Evolutionary conservation across 1,284 basidiomycete species (phyloP).

Genomic region (Ganoderma leucocontextum): DNA sequence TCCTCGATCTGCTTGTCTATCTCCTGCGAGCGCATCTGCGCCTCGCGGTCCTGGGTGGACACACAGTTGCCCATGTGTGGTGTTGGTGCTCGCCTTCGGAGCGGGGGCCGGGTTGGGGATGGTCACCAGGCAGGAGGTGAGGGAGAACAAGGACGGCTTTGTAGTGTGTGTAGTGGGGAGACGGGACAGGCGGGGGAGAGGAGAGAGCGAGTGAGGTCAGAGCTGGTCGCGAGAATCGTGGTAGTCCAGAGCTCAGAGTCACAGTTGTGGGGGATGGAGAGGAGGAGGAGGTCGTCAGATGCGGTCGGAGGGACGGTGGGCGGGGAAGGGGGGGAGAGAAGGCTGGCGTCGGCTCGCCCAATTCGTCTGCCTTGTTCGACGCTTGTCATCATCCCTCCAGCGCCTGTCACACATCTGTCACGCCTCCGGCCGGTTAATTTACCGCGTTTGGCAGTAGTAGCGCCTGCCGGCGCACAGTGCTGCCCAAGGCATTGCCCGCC

Average conservation of each 20-base stretch:
- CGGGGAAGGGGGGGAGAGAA: conserved; percentile 20
- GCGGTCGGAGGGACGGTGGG: conserved; percentile 24
- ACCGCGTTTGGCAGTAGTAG: conserved; percentile 6
- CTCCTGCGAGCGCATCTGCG: conserved; percentile 72
- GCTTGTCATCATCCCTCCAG: conserved; percentile 13
- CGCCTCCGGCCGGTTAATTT: conserved; percentile 11
- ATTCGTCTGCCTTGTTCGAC: conserved; percentile 32
- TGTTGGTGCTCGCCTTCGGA: conserved; percentile 16
- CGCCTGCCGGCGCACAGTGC: conserved; percentile 7
- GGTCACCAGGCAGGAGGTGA: conserved; percentile 3
- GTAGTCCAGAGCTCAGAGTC: neutral
- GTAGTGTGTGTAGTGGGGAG: neutral
- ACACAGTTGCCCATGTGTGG: conserved; percentile 71
- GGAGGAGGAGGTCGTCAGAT: conserved; percentile 14
- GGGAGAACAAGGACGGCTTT: conserved; percentile 2
- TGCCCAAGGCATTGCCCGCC: neutral
- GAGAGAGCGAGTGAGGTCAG: neutral
- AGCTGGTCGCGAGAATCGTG: neutral
- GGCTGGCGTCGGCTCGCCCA: conserved; percentile 35
- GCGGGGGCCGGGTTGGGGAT: conserved; percentile 14
- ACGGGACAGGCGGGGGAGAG: neutral
- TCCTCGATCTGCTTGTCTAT: conserved; percentile 81
- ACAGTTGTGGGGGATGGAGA: conserved; percentile 15
- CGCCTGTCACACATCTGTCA: conserved; percentile 22
- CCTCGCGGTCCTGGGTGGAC: conserved; percentile 64